Evolutionary conservation across 2,329 filamentous ascomycete species (phyloP), one percentile per base, ranked within the genome.

Genomic region (Aspergillus tanneri): DNA sequence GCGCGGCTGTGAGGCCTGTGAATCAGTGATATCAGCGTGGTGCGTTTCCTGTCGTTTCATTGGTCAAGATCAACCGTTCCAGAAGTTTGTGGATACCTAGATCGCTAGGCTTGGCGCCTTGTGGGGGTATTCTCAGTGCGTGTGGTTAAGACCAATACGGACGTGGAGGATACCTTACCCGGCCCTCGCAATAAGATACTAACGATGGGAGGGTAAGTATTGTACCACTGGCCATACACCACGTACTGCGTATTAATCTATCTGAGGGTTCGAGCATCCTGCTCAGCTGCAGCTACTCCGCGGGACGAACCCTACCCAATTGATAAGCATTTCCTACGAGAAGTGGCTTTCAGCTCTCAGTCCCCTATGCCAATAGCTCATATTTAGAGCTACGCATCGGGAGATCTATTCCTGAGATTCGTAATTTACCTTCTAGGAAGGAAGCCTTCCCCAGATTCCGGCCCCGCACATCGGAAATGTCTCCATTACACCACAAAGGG

Each of bases 51-150:
- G 14, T 10, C 5, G 11, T 42, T 2, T 54, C 14, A 58, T 55
- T 58, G 56, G 56, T 4, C 21, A 18, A 47, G 25, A 42, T 12
- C 19, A 44, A n/a, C 46, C 45, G 50, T 59, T 59, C 56, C 56
- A 59, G 56, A 59, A 59, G 55, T 43, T 56, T 58, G 54, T 56
- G 56, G 56, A 53, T 53, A 53, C 40, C 43, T 44, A 24, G 55
- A 57, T 58, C 54, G 47, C 49, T 52, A 36, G 53, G 41, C 53
- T 55, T 53, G 52, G 54, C 50, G 47, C 53, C 51, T 49, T 59
- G 56, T 57, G 56, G 55, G 51, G 50, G 35, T 23, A 22, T 40
- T 30, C 25, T 37, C 10, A 12, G 53, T 57, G 55, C 55, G 56
- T 58, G 50, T 22, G 6, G 1, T 18, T 52, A 53, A 39, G 19